Evolutionary conservation across 2,329 filamentous ascomycete genomes (phyloP).

Genomic region (Basipetospora chlamydospora): DNA sequence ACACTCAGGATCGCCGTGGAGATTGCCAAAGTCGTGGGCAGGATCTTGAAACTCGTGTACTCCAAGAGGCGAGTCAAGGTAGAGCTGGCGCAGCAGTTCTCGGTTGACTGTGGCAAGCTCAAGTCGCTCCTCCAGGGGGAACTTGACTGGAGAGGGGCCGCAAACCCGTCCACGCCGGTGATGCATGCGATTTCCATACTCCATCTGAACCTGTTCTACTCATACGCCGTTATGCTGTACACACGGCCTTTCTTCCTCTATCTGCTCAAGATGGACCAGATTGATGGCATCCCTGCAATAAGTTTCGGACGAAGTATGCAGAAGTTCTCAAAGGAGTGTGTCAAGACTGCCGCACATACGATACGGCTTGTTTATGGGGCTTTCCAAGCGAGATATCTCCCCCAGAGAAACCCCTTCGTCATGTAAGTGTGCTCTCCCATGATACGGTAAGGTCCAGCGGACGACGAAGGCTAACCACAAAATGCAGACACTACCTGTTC

Average conservation of each 20-base stretch:
- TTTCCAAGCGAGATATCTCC: constrained; percentile 27
- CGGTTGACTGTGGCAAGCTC: constrained; percentile 30
- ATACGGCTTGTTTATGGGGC: constrained; percentile 32
- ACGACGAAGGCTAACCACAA: constrained; percentile 1
- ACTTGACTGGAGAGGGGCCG: constrained; percentile 1
- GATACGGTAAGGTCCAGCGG: too few species aligned
- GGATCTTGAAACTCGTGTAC: constrained; percentile 45
- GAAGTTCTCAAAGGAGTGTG: constrained; percentile 34
- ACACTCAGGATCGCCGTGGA: constrained; percentile 41
- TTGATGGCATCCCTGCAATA: constrained; percentile 2
- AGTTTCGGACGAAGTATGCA: constrained; percentile 22
- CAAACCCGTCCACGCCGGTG: constrained; percentile 1
- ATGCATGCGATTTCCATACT: constrained; percentile 43
- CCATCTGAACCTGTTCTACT: constrained; percentile 47
- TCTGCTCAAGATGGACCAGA: constrained; percentile 29
- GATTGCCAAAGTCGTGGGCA: constrained; percentile 41
- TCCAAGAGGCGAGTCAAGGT: constrained; percentile 44
- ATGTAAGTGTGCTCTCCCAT: constrained; percentile 27
- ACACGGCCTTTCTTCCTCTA: constrained; percentile 51
- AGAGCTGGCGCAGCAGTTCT: constrained; percentile 40
- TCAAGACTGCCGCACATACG: constrained; percentile 33
- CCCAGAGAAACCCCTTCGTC: constrained; percentile 39
- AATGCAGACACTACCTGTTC: constrained; percentile 38
- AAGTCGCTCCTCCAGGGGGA: constrained; percentile 11
- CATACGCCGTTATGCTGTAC: constrained; percentile 47